These are phyloP conservation scores for Erodium maritimum DNA, from an alignment of 345 rosid genomes.

Conservation along the genomic window DNA sequence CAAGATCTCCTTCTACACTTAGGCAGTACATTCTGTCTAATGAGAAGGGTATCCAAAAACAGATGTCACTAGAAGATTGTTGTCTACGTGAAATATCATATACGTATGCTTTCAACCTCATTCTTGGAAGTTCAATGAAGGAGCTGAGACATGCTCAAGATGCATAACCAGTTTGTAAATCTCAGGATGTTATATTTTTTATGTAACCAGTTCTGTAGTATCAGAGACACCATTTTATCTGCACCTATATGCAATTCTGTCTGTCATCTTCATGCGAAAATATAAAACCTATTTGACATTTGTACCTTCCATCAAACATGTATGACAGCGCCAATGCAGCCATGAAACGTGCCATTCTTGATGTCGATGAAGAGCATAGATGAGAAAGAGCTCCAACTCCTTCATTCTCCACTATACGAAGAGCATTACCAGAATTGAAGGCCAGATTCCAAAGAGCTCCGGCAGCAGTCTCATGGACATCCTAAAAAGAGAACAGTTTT, in stretches of 20 bases:
- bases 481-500: constrained; percentile 15
- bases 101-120: background rate
- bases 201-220: background rate
- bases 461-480: constrained; percentile 44
- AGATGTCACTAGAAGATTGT: too few species aligned
- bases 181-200: background rate
- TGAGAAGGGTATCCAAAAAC: too few species aligned
- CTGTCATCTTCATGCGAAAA: background rate
- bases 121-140: background rate
- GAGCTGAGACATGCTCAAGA: background rate
- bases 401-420: constrained; percentile 27
- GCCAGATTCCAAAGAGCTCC: constrained; percentile 44
- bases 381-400: constrained; percentile 30
- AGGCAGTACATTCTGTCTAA: too few species aligned
- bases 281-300: background rate
- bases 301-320: constrained; percentile 30
- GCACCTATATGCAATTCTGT: background rate
- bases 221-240: background rate
- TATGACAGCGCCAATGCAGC: constrained; percentile 32
- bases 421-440: constrained; percentile 26
- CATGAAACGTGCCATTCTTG: constrained; percentile 38
- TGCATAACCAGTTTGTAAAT: background rate
- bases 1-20: too few species aligned
- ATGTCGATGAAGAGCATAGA: constrained; percentile 28
- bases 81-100: too few species aligned